Conservation (phyloP, 495 filamentous ascomycete species). For the Cercophora newfieldiana region DNA sequence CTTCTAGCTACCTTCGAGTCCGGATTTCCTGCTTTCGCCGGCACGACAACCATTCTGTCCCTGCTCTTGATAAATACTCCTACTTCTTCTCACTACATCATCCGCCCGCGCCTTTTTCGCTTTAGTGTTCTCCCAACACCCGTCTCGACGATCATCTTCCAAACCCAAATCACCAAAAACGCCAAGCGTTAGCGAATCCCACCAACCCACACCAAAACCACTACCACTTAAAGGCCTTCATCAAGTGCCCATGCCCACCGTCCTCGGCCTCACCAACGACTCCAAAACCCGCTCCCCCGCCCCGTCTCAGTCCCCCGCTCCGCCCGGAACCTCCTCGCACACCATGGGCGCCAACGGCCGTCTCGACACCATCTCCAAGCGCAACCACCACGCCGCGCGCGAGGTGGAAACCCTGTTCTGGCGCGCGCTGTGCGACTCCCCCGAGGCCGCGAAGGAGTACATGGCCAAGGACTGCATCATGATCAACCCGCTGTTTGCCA, state of each 20-base stretch:
- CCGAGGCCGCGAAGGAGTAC: conserved; percentile 34
- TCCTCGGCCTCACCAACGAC: conserved; percentile 33
- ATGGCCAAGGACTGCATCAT: conserved; percentile 40
- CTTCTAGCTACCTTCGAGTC: neutral
- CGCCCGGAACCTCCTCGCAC: conserved; percentile 20
- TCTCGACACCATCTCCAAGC: conserved; percentile 41
- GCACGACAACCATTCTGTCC: neutral
- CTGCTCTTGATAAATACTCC: conserved; percentile 9
- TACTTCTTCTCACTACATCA: neutral
- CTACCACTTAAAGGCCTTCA: neutral
- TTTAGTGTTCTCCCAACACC: neutral
- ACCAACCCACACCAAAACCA: neutral
- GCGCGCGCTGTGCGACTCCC: conserved; percentile 39
- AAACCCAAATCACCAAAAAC: neutral
- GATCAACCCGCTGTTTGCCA: conserved; percentile 36
- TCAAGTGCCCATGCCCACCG: conserved; percentile 24
- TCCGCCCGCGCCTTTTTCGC: neutral
- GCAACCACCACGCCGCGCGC: conserved; percentile 38
- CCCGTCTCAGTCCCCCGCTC: conserved; percentile 10
- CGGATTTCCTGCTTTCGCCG: conserved; percentile 21
- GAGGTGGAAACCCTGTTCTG: conserved; percentile 39
- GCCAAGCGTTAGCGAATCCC: conserved; percentile 9
- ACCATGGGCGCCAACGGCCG: conserved; percentile 27
- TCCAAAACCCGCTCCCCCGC: neutral
- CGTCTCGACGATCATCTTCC: neutral